Evolutionary conservation across 1,139 yeast genomes (phyloP).

Genomic region (Protomyces arabidopsidicola): DNA sequence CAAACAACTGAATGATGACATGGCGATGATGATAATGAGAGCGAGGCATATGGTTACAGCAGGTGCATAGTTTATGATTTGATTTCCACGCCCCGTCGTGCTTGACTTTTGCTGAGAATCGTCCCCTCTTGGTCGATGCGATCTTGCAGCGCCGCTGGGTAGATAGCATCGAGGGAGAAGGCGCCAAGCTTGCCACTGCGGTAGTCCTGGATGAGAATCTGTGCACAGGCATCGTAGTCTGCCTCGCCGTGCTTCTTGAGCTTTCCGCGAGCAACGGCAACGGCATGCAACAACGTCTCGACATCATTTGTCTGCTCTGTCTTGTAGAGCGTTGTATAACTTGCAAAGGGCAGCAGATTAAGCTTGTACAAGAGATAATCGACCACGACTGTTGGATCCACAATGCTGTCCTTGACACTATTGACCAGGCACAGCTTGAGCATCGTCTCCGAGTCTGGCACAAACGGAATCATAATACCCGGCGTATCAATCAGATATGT

Average conservation of each 20-base stretch:
- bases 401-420: conserved; percentile 62
- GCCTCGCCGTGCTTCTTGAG: conserved; percentile 33
- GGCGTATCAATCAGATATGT: conserved; percentile 84
- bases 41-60: background rate
- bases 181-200: conserved; percentile 53
- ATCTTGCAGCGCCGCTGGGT: conserved; percentile 9
- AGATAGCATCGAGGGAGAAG: conserved; percentile 40
- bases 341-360: conserved; percentile 46
- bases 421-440: conserved; percentile 69
- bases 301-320: conserved; percentile 72
- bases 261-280: conserved; percentile 45
- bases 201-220: conserved; percentile 65
- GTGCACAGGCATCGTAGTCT: conserved; percentile 50
- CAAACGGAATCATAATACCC: conserved; percentile 50
- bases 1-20: background rate
- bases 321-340: conserved; percentile 43
- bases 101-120: conserved; percentile 22
- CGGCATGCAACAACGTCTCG: conserved; percentile 53
- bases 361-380: conserved; percentile 74
- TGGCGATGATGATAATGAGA: background rate
- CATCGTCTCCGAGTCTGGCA: conserved; percentile 75
- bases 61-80: background rate
- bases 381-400: conserved; percentile 82
- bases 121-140: conserved; percentile 24
- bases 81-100: background rate